Evolutionary conservation across 1,139 yeast genomes (phyloP), one percentile per base, ranked within the genome.

Genomic region (Saccharomyces pastorianus): DNA sequence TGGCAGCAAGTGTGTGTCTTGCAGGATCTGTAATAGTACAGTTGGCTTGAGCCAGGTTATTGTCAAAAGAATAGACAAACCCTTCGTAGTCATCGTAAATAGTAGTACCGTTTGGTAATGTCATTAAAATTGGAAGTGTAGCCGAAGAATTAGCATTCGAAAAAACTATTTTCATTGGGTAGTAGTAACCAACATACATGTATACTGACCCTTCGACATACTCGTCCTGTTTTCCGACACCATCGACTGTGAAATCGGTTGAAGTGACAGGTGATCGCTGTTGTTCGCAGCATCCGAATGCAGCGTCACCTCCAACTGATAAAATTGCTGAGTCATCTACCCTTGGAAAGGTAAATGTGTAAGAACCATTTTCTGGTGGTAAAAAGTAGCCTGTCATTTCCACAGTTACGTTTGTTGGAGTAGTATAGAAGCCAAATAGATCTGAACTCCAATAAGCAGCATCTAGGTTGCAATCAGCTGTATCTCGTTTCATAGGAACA

Each of bases 211-310:
- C 44, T 8, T 38, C 44, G 7, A 17, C 1, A 7, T 11, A 8
- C 25, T 28, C 49, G 14, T 52, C 51, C 23, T 20, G 23, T 20
- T 20, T 20, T 20, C 23, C 23, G 20, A 56, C 47, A 11, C 48
- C 58, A 28, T 53, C 41, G 14, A 58, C 41, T 11, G 60, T 41
- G 28, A 51, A 50, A 41, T 52, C 29, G 1, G 54, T 47, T 26
- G 44, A 44, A 5, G 28, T 26, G 17, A 44, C 27, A 3, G 56
- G 52, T 1, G 44, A 29, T 20, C 26, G 46, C 25, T 32, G 20
- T 27, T 56, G 53, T 7, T 59, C 52, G 59, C 73, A 70, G 58
- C 73, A 70, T 23, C 55, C 61, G 44, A 68, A 66, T 3, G 68
- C 71, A 50, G 58, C 60, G 2, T 56, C 61, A 27, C 56, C 55